Evolutionary conservation across 2,329 filamentous ascomycete genomes (phyloP).

Genomic region (Pseudogymnoascus sp.): DNA sequence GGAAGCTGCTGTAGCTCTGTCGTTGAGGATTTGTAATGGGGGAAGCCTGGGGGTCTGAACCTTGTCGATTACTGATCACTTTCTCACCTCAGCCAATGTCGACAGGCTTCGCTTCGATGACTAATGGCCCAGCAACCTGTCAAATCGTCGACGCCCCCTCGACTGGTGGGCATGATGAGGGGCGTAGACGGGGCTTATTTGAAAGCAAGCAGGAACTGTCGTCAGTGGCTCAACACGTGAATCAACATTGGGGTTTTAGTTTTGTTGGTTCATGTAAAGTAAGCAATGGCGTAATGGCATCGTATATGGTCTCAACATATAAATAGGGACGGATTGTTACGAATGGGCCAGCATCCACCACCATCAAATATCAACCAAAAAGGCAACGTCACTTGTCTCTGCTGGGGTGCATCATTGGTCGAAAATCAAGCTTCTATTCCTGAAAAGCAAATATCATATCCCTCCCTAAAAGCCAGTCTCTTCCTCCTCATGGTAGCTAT

Average conservation of each 20-base stretch:
- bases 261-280: not conserved
- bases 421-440: slow-evolving; percentile 8
- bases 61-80: slow-evolving; percentile 3
- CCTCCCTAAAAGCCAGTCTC: not conserved
- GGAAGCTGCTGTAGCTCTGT: not conserved
- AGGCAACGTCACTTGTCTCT: not conserved
- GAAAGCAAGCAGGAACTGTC: not conserved
- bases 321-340: not conserved
- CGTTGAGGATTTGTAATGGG: slow-evolving; percentile 3
- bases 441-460: slow-evolving; percentile 9
- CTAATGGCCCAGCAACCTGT: not conserved
- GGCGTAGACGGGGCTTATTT: not conserved
- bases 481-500: slow-evolving; percentile 1
- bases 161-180: not conserved
- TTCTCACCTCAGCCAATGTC: not conserved
- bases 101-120: not conserved
- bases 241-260: not conserved
- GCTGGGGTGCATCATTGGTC: not conserved
- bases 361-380: not conserved
- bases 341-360: not conserved
- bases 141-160: not conserved
- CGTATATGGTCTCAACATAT: not conserved
- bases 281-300: not conserved
- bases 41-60: not conserved
- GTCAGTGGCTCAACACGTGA: not conserved